Base-by-base conservation (phyloP, 192 early-diverging fungal genomes). In the Jimgerdemannia lactiflua region DNA sequence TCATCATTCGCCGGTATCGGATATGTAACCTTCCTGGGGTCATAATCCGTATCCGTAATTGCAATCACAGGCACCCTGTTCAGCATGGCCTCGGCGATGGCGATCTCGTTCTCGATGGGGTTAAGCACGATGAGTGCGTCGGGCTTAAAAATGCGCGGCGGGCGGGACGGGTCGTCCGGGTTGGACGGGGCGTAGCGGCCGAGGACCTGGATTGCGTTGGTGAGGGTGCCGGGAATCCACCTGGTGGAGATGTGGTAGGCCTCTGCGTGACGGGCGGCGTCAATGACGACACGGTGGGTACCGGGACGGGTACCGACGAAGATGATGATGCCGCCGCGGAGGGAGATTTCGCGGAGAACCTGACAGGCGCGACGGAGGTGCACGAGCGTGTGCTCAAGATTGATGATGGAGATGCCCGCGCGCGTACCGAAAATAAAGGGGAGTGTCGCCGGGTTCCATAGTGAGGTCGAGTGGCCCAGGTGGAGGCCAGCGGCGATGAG, bases 1-100 rank as follows among this genome's bases (percentile, higher is more conserved):
- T 99, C 96, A 76, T 99, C 97, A 80, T 99, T 99, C 68, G 93
- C 96, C 2, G 97, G 95, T 49, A 99, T 94, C 18, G 95, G 92
- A 80, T 97, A 99, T 3, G 93, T 92, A 42, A 98, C 95, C 7
- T 76, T 74, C 14, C 88, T 83, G 43, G 97, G 95, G 79, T 97
- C 91, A 78, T 90, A 92, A 85, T 99, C 94, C 39, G 95, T 96
- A 79, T 99, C 97, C 44, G 93, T 89, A 70, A 99, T 86, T 63
- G 93, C 95, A 65, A 99, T 90, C 7, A 95, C 93, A 39, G 97
- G 97, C 42, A 99, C 92, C 73, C 93, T 89, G 74, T 86, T 77
- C 42, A 88, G 78, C 63, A 90, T 87, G 4, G 94, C 89, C 74
- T 99, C 97, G 66, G 89, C 79, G 68, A 95, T 88, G n/a, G 93